Percentiles rank a stretch among this genome's conserved stretches.
These are phyloP conservation scores for Ophiostoma sp. DNA, from an alignment of 2,329 filamentous ascomycete genomes.

Conservation along the genomic window DNA sequence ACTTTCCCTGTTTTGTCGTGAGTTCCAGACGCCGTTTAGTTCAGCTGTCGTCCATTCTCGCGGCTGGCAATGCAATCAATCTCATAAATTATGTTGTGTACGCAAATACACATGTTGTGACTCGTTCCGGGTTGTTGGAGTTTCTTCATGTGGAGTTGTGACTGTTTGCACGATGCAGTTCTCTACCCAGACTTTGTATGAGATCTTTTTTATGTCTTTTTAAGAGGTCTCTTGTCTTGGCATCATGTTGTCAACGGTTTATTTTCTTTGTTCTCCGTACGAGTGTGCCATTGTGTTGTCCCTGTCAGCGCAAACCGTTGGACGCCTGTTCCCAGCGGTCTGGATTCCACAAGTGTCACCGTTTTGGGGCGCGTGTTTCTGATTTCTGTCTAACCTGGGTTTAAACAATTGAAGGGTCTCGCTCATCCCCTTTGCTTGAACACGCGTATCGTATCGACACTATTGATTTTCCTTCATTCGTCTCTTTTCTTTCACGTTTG, in stretches of 20 bases:
- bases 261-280: not conserved
- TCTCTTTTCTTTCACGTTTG: not conserved
- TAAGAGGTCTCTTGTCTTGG: not conserved
- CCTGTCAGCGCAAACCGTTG: not conserved
- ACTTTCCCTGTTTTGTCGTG: not conserved
- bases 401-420: not conserved
- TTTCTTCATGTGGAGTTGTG: not conserved
- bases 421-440: not conserved
- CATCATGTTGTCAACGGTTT: not conserved
- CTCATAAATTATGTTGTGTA: not conserved
- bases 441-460: not conserved
- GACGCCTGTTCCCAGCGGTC: not conserved
- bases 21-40: not conserved
- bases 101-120: not conserved
- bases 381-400: not conserved
- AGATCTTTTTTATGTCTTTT: not conserved
- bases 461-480: not conserved
- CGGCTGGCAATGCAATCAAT: not conserved
- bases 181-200: not conserved
- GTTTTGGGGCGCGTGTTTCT: not conserved
- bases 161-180: not conserved
- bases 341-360: not conserved
- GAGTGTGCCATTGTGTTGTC: not conserved
- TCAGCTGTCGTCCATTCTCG: not conserved
- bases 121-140: conserved; percentile 1